A percentile compares a stretch with the other conserved stretches of the same genome.
phyloP scores from a whole-genome alignment of 495 filamentous ascomycete genomes.

The Evansstolkia leycettana region DNA sequence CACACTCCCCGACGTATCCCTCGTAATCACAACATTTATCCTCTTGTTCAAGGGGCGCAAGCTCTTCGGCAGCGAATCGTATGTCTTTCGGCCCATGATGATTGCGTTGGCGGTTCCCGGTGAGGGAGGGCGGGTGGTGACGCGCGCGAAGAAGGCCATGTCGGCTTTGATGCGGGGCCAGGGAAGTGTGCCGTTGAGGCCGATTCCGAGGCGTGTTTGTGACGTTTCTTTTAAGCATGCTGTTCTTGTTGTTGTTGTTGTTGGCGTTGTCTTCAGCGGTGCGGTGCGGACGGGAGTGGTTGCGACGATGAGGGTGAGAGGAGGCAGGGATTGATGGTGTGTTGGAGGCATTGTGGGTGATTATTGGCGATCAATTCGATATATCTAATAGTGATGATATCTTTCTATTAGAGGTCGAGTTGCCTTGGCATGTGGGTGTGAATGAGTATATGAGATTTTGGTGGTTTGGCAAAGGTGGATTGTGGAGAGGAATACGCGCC shows the following conservation, averaged over 20 bases:
- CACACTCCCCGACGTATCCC: slow-evolving; percentile 23
- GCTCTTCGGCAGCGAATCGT: slow-evolving; percentile 65
- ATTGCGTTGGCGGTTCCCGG: slow-evolving; percentile 53
- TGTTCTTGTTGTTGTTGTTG: slow-evolving; percentile 35
- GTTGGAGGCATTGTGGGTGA: not conserved
- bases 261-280: slow-evolving; percentile 34
- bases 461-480: too few relatives aligned
- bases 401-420: too few relatives aligned
- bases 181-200: slow-evolving; percentile 63
- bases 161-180: slow-evolving; percentile 82
- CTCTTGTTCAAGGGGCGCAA: slow-evolving; percentile 72
- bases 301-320: slow-evolving; percentile 28
- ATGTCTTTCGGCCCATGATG: slow-evolving; percentile 96
- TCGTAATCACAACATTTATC: slow-evolving; percentile 66
- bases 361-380: too few relatives aligned
- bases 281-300: slow-evolving; percentile 24
- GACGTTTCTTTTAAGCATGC: too few relatives aligned
- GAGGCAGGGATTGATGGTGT: not conserved
- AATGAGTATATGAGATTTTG: too few relatives aligned
- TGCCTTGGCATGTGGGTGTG: too few relatives aligned
- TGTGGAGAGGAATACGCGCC: too few relatives aligned
- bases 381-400: too few relatives aligned
- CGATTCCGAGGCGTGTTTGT: slow-evolving; percentile 67
- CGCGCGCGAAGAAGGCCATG: slow-evolving; percentile 88
- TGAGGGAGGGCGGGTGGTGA: slow-evolving; percentile 54